These are phyloP conservation scores for Filobasidium floriforme DNA, from an alignment of 768 basidiomycete species.

Conservation along the genomic window DNA sequence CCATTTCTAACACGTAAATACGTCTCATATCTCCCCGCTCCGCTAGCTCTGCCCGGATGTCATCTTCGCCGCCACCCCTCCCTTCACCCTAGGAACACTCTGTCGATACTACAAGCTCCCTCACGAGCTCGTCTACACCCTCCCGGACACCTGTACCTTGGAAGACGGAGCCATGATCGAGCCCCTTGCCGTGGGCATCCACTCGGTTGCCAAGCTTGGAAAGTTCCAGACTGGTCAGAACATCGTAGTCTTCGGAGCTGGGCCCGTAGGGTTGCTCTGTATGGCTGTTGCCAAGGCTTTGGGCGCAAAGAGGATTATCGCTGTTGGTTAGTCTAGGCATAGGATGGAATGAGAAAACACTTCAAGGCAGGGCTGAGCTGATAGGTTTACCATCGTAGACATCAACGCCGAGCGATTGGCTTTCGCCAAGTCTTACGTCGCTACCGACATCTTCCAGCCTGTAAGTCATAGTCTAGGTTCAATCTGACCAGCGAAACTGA, in stretches of 20 bases:
- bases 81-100: constrained; percentile 76
- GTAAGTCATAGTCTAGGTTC: constrained; percentile 29
- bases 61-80: constrained; percentile 86
- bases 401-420: constrained; percentile 60
- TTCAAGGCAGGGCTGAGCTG: not conserved
- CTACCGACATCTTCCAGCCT: constrained; percentile 55
- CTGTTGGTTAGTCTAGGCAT: constrained; percentile 53
- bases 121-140: constrained; percentile 59
- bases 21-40: not conserved
- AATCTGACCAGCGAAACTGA: not conserved
- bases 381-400: constrained; percentile 23
- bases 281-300: constrained; percentile 95
- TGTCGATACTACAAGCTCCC: constrained; percentile 78
- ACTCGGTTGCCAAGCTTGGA: constrained; percentile 73
- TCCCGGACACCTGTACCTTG: constrained; percentile 74
- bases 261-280: constrained; percentile 74
- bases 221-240: constrained; percentile 64
- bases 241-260: constrained; percentile 73
- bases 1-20: too few species aligned
- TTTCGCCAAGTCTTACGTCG: constrained; percentile 78
- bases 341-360: constrained; percentile 47
- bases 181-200: constrained; percentile 84
- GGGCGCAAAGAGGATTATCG: constrained; percentile 75
- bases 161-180: constrained; percentile 98
- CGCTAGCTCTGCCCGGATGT: constrained; percentile 73